Evolutionary conservation across 1,284 basidiomycete genomes (phyloP), one percentile per base, ranked within the genome.

Genomic region (Schizophyllum commune): DNA sequence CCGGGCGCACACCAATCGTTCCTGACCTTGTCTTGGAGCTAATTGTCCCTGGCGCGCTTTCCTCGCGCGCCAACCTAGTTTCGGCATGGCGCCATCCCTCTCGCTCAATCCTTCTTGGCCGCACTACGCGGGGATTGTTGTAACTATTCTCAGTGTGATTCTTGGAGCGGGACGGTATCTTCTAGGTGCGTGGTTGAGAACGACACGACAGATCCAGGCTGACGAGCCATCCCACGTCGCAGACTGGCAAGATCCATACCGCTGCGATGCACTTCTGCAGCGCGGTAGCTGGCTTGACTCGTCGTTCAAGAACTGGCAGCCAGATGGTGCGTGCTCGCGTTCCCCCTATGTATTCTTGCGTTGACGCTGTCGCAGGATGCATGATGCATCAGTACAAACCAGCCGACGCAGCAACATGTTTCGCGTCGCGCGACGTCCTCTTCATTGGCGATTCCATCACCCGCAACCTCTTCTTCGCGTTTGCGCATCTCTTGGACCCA

Each of bases 371-470:
- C 58, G 4, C 64, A 91, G 89, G 91, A 32, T 93, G 91, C 68
- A 91, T 92, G 83, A 77, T 90, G 56, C 75, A 89, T 68, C 69
- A 76, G 11, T 92, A 92, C 70, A 77, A 77, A 60, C 70, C 81
- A 5, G 74, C 74, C 17, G 83, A 90, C 61, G 77, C 80, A 39
- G 70, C 76, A 17, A 68, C 71, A 13, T 91, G 89, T 68, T 72
- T 91, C 21, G 69, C 71, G 20, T 77, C 79, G 13, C 77, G 79
- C 65, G 77, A 78, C 9, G 77, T 92, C 27, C 75, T 91, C 57
- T 96, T 96, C 71, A 78, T 91, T 52, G 93, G 93, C n/a, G 93
- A 96, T 73, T 94, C 92, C 20, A 83, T 89, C 55, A 88, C 91
- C 13, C 81, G 93, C 55, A 82, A 84, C 61, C 76, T 95, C 11